A percentile compares a stretch with the other conserved stretches of the same genome.
These are phyloP conservation scores for Amanita pseudoporphyria DNA, from an alignment of 768 basidiomycete species.

Conservation along the genomic window DNA sequence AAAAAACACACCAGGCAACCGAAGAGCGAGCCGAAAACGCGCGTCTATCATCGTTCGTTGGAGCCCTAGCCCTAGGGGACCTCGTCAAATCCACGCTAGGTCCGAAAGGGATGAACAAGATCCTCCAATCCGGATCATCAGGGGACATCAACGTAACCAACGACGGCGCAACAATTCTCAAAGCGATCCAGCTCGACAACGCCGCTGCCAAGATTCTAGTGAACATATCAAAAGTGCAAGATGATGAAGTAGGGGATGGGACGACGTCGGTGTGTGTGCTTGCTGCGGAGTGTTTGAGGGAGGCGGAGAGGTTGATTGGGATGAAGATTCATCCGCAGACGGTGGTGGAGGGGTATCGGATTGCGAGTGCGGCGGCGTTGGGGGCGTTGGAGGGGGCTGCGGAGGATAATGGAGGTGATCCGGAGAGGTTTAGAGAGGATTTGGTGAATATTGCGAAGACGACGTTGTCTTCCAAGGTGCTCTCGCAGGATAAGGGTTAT, in stretches of 20 bases:
- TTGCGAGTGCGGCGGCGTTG: constrained; percentile 80
- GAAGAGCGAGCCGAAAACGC: too few species aligned
- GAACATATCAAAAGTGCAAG: constrained; percentile 99
- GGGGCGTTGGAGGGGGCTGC: constrained; percentile 78
- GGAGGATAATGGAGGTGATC: constrained; percentile 72
- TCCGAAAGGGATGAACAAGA: constrained; percentile 99
- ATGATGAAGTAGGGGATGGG: constrained; percentile 97
- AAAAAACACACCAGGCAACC: too few species aligned
- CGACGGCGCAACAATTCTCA: constrained; percentile 97
- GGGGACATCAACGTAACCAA: constrained; percentile 97
- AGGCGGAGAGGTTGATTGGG: constrained; percentile 90
- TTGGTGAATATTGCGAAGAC: constrained; percentile 95
- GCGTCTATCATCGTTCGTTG: constrained; percentile 92
- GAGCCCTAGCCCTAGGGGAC: constrained; percentile 94
- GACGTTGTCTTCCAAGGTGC: constrained; percentile 91
- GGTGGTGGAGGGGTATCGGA: constrained; percentile 92
- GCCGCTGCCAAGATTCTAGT: constrained; percentile 98
- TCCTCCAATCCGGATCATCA: constrained; percentile 82
- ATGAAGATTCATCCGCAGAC: constrained; percentile 97
- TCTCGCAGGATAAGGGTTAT: constrained; percentile 95
- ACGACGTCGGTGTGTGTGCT: constrained; percentile 89
- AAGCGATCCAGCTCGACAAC: constrained; percentile 95
- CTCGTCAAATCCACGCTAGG: constrained; percentile 98
- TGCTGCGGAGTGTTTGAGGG: constrained; percentile 83
- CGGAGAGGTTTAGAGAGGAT: constrained; percentile 72